Conservation (phyloP, 1,139 yeast genomes). For the Geotrichum fermentans region DNA sequence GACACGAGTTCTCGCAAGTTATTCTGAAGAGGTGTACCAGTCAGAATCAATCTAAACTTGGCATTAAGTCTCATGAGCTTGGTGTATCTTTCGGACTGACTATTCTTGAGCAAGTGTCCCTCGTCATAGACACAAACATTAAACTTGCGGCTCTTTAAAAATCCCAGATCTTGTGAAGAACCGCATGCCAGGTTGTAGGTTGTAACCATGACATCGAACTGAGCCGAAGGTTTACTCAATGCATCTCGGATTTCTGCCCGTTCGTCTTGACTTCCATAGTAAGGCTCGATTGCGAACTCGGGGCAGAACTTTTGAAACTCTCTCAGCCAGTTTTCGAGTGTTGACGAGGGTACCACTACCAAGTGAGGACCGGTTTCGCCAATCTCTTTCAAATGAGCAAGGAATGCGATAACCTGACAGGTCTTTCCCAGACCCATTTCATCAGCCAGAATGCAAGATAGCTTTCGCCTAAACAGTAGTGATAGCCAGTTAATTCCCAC, state of each 20-base stretch:
- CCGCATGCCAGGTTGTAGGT: constrained; percentile 92
- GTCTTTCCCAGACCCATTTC: constrained; percentile 98
- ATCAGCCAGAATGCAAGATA: constrained; percentile 93
- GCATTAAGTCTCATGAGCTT: constrained; percentile 82
- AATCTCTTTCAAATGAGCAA: constrained; percentile 72
- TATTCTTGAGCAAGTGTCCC: constrained; percentile 93
- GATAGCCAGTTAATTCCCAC: constrained; percentile 94
- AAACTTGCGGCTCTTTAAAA: constrained; percentile 66
- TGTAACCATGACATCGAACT: constrained; percentile 88
- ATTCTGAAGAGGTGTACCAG: constrained; percentile 97
- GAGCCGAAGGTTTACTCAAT: constrained; percentile 42
- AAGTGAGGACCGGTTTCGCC: constrained; percentile 62
- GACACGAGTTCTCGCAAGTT: constrained; percentile 87
- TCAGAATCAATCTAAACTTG: constrained; percentile 71
- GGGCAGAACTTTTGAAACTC: constrained; percentile 92
- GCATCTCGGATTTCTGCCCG: constrained; percentile 74
- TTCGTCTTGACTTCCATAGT: constrained; percentile 82
- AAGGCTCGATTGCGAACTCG: constrained; percentile 71
- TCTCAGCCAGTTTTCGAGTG: constrained; percentile 94
- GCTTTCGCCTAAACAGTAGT: constrained; percentile 64
- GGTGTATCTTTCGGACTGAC: constrained; percentile 77
- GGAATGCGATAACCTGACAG: constrained; percentile 89
- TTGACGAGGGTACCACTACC: constrained; percentile 91
- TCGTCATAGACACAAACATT: constrained; percentile 93
- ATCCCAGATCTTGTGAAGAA: constrained; percentile 71